These are phyloP conservation scores for Wallacemonas sp. DNA, from an alignment of 208 protist species.

Conservation along the genomic window DNA sequence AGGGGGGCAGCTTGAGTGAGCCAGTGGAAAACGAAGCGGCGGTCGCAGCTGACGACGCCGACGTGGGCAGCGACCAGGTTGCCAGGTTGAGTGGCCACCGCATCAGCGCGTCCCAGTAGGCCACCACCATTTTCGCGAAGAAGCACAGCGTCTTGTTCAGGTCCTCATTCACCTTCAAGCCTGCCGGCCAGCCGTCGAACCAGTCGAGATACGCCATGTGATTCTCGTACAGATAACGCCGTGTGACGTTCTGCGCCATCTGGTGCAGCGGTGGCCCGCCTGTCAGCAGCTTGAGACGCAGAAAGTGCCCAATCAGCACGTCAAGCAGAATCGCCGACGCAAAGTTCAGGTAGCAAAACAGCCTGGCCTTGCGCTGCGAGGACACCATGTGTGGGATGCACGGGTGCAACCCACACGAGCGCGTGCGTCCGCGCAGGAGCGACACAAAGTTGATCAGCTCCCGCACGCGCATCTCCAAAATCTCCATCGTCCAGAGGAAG, in stretches of 20 bases:
- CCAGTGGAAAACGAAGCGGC: neutral
- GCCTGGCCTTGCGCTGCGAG: slow-evolving; percentile 19
- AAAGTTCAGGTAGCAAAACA: slow-evolving; percentile 67
- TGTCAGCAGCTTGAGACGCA: slow-evolving; percentile 50
- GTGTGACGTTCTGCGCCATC: slow-evolving; percentile 37
- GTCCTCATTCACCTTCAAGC: slow-evolving; percentile 94
- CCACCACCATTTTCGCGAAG: slow-evolving; percentile 70
- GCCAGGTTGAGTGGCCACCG: slow-evolving; percentile 16
- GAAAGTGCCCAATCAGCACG: slow-evolving; percentile 49
- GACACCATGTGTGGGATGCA: slow-evolving; percentile 59
- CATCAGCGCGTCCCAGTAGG: slow-evolving; percentile 63
- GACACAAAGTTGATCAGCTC: slow-evolving; percentile 71
- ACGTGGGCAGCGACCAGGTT: neutral
- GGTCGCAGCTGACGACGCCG: slow-evolving; percentile 17
- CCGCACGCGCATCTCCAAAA: slow-evolving; percentile 52
- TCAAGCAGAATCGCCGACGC: slow-evolving; percentile 66
- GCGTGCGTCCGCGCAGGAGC: slow-evolving; percentile 43
- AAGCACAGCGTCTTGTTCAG: slow-evolving; percentile 87
- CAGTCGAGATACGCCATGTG: slow-evolving; percentile 91
- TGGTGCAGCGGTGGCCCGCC: slow-evolving; percentile 46
- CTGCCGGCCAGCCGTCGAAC: slow-evolving; percentile 93
- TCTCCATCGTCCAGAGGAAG: slow-evolving; percentile 36
- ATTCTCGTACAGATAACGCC: slow-evolving; percentile 65
- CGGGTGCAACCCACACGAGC: slow-evolving; percentile 78
- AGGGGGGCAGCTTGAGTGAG: slow-evolving; percentile 5